Conservation (phyloP, 2,329 filamentous ascomycete genomes). For the Alternaria sp. region DNA sequence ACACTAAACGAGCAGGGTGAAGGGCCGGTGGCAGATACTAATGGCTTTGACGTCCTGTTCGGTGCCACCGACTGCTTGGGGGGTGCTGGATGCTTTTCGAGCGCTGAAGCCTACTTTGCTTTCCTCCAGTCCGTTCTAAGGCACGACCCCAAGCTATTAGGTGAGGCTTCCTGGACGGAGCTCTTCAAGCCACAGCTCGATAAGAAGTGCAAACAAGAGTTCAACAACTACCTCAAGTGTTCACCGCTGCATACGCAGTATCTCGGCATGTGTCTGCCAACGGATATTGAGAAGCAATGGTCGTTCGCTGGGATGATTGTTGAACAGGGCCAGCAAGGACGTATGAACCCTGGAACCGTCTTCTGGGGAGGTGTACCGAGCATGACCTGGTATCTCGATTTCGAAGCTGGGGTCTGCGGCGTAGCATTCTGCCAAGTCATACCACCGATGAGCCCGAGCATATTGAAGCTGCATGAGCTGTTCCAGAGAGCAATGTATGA, state of each 20-base stretch:
- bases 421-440: conserved; percentile 22
- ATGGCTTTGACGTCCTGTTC: not conserved
- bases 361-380: conserved; percentile 18
- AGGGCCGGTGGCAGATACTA: not conserved
- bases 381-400: conserved; percentile 21
- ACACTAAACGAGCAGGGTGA: conserved; percentile 22
- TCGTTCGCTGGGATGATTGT: conserved; percentile 3
- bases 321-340: conserved; percentile 7
- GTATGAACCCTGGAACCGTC: conserved; percentile 16
- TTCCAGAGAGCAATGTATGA: conserved; percentile 17
- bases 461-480: conserved; percentile 12
- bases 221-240: conserved; percentile 31
- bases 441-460: conserved; percentile 19
- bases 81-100: conserved; percentile 34
- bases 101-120: conserved; percentile 40
- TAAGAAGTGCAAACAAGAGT: conserved; percentile 12
- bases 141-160: conserved; percentile 25
- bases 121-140: conserved; percentile 39
- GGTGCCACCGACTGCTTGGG: conserved; percentile 33
- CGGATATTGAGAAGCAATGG: not conserved
- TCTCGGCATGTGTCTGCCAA: conserved; percentile 17
- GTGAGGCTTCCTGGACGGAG: conserved; percentile 28
- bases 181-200: conserved; percentile 46
- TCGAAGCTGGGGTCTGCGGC: conserved; percentile 19
- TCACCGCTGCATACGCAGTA: conserved; percentile 18